phyloP scores from a whole-genome alignment of 2,329 filamentous ascomycete species.

The Colletotrichum paranaense region DNA sequence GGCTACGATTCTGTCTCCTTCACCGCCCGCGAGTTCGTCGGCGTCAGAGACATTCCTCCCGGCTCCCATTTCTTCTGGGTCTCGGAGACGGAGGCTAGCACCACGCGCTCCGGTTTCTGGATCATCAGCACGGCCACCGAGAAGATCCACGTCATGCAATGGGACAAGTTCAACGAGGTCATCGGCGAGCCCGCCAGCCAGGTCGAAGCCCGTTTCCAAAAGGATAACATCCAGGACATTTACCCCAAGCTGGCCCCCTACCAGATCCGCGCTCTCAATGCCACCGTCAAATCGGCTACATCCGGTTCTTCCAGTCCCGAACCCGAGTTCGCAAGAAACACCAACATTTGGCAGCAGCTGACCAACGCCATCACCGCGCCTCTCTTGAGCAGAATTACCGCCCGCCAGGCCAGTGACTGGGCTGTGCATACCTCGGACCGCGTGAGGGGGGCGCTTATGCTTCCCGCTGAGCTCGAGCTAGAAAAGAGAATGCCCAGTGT shows the following conservation, averaged over 20 bases:
- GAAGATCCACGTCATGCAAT: constrained; percentile 60
- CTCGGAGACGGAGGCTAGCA: constrained; percentile 58
- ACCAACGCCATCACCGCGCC: constrained; percentile 58
- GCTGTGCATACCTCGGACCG: constrained; percentile 65
- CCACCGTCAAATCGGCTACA: constrained; percentile 11
- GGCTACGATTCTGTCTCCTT: constrained; percentile 65
- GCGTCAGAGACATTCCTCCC: constrained; percentile 64
- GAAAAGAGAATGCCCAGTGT: constrained; percentile 50
- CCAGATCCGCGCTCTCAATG: constrained; percentile 46
- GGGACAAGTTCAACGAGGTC: constrained; percentile 67
- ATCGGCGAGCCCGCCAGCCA: constrained; percentile 58
- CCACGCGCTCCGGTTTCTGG: constrained; percentile 69
- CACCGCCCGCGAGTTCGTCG: constrained; percentile 59
- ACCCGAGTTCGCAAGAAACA: constrained; percentile 39
- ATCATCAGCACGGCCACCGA: constrained; percentile 52
- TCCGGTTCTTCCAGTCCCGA: constrained; percentile 36
- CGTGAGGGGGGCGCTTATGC: constrained; percentile 54
- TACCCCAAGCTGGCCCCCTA: constrained; percentile 59
- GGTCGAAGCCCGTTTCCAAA: constrained; percentile 58
- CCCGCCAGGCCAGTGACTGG: constrained; percentile 56
- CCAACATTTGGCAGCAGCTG: constrained; percentile 63
- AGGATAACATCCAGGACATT: constrained; percentile 51
- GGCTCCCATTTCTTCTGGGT: constrained; percentile 72
- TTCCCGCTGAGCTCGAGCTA: constrained; percentile 53
- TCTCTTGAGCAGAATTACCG: constrained; percentile 61